These are phyloP conservation scores for Tuber borchii DNA, from an alignment of 495 filamentous ascomycete species.

Conservation along the genomic window DNA sequence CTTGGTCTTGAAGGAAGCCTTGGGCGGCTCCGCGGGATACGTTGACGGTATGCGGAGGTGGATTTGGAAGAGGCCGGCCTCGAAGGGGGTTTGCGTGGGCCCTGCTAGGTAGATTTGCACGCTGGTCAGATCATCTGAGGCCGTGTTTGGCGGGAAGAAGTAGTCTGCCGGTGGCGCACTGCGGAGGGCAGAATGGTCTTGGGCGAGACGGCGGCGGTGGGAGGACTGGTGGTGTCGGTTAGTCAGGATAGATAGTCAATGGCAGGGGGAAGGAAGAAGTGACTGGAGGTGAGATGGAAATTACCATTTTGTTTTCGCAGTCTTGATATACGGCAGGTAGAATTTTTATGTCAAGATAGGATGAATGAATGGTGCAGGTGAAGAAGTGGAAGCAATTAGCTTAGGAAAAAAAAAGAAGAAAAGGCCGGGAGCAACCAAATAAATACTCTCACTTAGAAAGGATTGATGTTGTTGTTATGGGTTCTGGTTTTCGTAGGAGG, in stretches of 20 bases:
- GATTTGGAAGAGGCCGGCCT: conserved; percentile 45
- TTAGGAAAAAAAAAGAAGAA: not conserved
- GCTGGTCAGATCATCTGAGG: conserved; percentile 55
- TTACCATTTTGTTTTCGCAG: conserved; percentile 18
- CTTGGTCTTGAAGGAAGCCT: conserved; percentile 59
- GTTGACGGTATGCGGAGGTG: conserved; percentile 58
- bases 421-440: not conserved
- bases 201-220: conserved; percentile 57
- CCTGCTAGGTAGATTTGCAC: conserved; percentile 57
- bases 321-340: not conserved
- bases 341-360: not conserved
- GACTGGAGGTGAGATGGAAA: not conserved
- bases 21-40: conserved; percentile 61
- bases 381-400: not conserved
- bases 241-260: conserved; percentile 11
- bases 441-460: not conserved
- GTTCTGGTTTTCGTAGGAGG: not conserved
- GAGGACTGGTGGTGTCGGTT: conserved; percentile 33
- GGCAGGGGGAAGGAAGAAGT: not conserved
- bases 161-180: conserved; percentile 60
- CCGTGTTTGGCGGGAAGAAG: conserved; percentile 50
- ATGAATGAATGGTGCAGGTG: not conserved
- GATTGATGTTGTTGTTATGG: not conserved
- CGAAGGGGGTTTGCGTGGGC: conserved; percentile 61
- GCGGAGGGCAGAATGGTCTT: conserved; percentile 59